Percentiles rank a stretch among this genome's conserved stretches.
These are phyloP conservation scores for Xylaria sp. DNA, from an alignment of 2,329 filamentous ascomycete species.

Conservation along the genomic window DNA sequence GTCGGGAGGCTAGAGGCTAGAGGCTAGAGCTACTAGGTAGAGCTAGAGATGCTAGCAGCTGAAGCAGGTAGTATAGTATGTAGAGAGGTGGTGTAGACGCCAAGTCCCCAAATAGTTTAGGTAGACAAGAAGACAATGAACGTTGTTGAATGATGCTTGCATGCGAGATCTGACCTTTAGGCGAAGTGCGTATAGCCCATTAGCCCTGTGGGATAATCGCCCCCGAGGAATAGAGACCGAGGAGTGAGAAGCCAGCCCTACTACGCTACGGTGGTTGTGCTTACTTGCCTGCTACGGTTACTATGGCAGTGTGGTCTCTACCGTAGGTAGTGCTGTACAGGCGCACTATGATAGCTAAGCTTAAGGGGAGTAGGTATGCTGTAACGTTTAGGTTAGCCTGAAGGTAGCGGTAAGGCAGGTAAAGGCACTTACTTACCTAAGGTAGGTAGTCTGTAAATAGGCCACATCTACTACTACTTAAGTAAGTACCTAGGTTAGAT, in stretches of 20 bases:
- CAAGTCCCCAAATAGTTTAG: background rate
- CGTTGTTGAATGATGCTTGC: conserved; percentile 8
- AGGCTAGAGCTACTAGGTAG: no score
- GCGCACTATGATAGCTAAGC: background rate
- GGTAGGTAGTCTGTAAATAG: background rate
- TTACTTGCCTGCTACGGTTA: no score
- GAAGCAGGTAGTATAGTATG: no score
- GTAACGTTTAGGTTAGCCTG: background rate
- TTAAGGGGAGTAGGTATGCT: background rate
- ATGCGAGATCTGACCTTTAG: no score
- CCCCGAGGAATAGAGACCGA: no score
- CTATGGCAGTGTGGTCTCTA: background rate
- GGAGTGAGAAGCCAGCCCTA: no score
- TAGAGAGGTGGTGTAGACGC: background rate
- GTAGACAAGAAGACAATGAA: conserved; percentile 11
- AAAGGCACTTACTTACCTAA: no score
- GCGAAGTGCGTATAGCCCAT: no score
- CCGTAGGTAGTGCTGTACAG: background rate
- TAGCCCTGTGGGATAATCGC: no score
- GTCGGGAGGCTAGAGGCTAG: background rate
- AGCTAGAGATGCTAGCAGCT: no score
- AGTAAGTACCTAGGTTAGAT: no score
- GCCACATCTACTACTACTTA: background rate
- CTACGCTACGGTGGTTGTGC: no score
- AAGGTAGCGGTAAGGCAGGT: background rate